These are phyloP conservation scores for Lizanozyma gosingica DNA, from an alignment of 1,139 yeast species.

Conservation along the genomic window DNA sequence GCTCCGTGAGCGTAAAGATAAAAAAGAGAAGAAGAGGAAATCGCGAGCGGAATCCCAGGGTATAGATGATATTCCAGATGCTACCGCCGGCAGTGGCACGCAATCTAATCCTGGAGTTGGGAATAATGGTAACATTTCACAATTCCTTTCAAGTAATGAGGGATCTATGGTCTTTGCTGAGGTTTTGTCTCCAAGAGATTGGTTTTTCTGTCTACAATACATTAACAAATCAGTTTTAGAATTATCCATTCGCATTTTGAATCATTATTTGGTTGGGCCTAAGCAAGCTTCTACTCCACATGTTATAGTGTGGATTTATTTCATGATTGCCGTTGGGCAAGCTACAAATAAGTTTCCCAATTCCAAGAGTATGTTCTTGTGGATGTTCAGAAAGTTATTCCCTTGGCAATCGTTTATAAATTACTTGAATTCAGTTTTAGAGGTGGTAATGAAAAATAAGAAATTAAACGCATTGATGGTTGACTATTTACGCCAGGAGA, in stretches of 20 bases:
- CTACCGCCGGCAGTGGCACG: not conserved
- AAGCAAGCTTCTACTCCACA: constrained; percentile 63
- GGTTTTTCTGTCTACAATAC: constrained; percentile 49
- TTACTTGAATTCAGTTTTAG: constrained; percentile 47
- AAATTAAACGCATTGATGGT: constrained; percentile 12
- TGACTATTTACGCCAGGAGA: constrained; percentile 3
- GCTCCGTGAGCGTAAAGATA: constrained; percentile 59
- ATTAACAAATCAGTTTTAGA: constrained; percentile 59
- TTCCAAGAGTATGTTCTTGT: constrained; percentile 42
- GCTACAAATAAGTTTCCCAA: constrained; percentile 41
- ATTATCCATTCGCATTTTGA: constrained; percentile 54
- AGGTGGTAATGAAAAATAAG: constrained; percentile 21
- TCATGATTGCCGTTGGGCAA: constrained; percentile 52
- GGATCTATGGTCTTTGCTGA: not conserved
- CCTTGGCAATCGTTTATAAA: constrained; percentile 63
- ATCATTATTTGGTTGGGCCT: constrained; percentile 62
- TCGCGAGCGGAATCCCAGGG: constrained; percentile 17
- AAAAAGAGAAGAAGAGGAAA: constrained; percentile 57
- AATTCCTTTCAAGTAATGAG: not conserved
- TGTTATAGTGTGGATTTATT: constrained; percentile 63
- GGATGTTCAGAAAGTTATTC: constrained; percentile 43
- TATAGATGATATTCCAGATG: constrained; percentile 2
- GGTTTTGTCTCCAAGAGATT: constrained; percentile 21
- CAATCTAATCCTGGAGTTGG: not conserved
- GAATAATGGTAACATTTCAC: not conserved